These are phyloP conservation scores for Globisporangium paroecandrum DNA, from an alignment of 352 stramenopile species.

Conservation along the genomic window DNA sequence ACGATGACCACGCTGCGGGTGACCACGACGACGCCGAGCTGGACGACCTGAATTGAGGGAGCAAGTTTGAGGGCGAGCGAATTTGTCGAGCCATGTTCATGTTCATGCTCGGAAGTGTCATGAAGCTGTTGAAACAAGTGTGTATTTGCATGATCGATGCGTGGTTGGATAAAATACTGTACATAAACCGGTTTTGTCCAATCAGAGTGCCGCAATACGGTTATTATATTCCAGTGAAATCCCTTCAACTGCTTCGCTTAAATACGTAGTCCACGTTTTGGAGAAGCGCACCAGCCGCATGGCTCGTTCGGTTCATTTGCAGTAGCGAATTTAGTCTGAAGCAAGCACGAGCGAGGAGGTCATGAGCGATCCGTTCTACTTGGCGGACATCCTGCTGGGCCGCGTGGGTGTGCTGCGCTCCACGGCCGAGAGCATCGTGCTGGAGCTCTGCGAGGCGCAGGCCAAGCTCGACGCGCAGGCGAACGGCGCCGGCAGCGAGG, in stretches of 20 bases:
- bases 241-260: background rate
- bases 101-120: background rate
- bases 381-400: conserved; percentile 81
- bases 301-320: background rate
- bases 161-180: conserved; percentile 15
- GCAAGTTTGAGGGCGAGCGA: background rate
- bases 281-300: background rate
- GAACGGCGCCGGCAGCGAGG: conserved; percentile 6
- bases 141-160: conserved; percentile 5
- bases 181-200: conserved; percentile 22
- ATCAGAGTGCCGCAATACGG: conserved; percentile 7
- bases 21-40: conserved; percentile 21
- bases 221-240: background rate
- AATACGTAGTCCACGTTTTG: background rate
- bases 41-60: conserved; percentile 16
- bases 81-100: background rate
- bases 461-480: conserved; percentile 48
- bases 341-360: background rate
- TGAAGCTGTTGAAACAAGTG: background rate
- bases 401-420: conserved; percentile 80
- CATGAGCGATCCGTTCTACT: conserved; percentile 87
- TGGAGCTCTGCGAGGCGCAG: conserved; percentile 76
- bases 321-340: conserved; percentile 5
- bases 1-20: conserved; percentile 32
- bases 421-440: conserved; percentile 81